Conservation (phyloP, 768 basidiomycete species). For the Tricholoma terreum region DNA sequence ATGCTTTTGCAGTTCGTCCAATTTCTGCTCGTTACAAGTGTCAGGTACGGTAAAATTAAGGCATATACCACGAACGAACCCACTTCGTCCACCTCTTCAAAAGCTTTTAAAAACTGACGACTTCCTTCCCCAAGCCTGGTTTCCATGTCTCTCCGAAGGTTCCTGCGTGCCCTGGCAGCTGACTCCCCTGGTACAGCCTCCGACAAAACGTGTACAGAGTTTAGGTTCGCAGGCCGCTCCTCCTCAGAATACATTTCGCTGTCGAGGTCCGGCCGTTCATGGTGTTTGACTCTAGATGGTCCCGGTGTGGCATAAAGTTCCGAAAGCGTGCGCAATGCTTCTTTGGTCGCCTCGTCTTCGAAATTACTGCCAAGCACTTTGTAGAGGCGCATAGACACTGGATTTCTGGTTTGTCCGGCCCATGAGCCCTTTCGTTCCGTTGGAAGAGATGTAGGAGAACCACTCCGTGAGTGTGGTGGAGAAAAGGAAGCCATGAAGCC, state of each 20-base stretch:
- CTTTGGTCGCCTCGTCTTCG: slow-evolving; percentile 70
- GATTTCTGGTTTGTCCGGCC: slow-evolving; percentile 48
- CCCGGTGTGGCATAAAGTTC: slow-evolving; percentile 57
- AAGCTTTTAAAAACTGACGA: slow-evolving; percentile 75
- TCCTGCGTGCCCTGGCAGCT: slow-evolving; percentile 72
- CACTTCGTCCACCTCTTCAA: slow-evolving; percentile 89
- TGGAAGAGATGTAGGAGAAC: slow-evolving; percentile 3
- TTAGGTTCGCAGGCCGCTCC: slow-evolving; percentile 11
- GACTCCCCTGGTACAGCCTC: slow-evolving; percentile 53
- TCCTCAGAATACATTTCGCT: slow-evolving; percentile 31
- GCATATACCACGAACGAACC: slow-evolving; percentile 29
- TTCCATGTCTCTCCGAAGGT: slow-evolving; percentile 84
- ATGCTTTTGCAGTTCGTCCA: slow-evolving; percentile 74
- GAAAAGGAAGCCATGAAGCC: slow-evolving; percentile 6
- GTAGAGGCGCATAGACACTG: slow-evolving; percentile 83
- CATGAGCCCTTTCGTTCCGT: slow-evolving; percentile 19
- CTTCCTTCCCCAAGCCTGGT: slow-evolving; percentile 78
- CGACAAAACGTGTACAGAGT: slow-evolving; percentile 17
- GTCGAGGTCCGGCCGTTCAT: slow-evolving; percentile 19
- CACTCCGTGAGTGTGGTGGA: slow-evolving; percentile 8
- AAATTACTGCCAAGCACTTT: slow-evolving; percentile 85
- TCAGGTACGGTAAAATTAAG: background rate
- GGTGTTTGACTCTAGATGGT: slow-evolving; percentile 32
- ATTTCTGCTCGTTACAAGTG: slow-evolving; percentile 56
- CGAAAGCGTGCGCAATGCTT: slow-evolving; percentile 82